Evolutionary conservation across 345 rosid species (phyloP).

Genomic region (Microcos paniculata): DNA sequence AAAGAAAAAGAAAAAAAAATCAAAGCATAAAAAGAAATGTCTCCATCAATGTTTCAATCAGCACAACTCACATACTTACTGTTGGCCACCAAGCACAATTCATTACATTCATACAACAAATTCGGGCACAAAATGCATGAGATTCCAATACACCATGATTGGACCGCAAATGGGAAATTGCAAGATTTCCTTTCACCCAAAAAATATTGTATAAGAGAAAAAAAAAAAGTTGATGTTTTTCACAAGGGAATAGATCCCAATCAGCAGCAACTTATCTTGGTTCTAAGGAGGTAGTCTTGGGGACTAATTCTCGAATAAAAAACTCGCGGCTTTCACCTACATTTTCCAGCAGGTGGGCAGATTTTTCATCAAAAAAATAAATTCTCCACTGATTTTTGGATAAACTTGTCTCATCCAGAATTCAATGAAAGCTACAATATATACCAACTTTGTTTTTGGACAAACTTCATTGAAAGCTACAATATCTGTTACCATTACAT

Average conservation of each 20-base stretch:
- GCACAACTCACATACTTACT: conserved; percentile 45
- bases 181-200: conserved; percentile 23
- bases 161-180: conserved; percentile 37
- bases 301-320: conserved; percentile 28
- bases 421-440: conserved; percentile 11
- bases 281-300: conserved; percentile 27
- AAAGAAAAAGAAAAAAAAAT: conserved; percentile 6
- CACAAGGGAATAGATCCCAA: conserved; percentile 41
- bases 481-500: neutral
- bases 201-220: neutral
- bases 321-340: conserved; percentile 16
- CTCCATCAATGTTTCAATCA: conserved; percentile 54
- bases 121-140: conserved; percentile 37
- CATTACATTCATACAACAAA: conserved; percentile 44
- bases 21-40: conserved; percentile 40
- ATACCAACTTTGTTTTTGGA: neutral
- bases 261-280: conserved; percentile 40
- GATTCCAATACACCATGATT: conserved; percentile 41
- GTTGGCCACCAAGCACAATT: conserved; percentile 59
- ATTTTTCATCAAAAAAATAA: conserved; percentile 15
- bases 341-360: conserved; percentile 17
- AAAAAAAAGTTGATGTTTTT: conserved; percentile 19
- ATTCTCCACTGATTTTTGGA: conserved; percentile 27
- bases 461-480: conserved; percentile 11
- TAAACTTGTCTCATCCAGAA: conserved; percentile 18